A percentile compares a stretch with the other conserved stretches of the same genome.
Conservation (phyloP, 1,139 yeast species). For the Candida sp. region DNA sequence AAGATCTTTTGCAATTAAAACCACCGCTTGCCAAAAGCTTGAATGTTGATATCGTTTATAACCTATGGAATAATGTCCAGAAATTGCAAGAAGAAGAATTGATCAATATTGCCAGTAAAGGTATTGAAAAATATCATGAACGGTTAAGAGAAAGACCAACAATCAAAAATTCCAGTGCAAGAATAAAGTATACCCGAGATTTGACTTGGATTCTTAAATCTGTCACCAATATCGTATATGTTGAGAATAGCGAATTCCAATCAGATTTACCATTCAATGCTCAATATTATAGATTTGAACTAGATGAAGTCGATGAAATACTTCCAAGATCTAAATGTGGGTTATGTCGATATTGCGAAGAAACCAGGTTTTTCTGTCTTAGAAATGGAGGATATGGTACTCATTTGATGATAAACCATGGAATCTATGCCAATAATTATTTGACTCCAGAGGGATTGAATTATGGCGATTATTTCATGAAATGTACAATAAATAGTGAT, state of each 20-base stretch:
- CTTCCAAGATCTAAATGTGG: slow-evolving; percentile 25
- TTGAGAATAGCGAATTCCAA: slow-evolving; percentile 14
- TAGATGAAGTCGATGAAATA: slow-evolving; percentile 13
- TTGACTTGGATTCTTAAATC: background rate
- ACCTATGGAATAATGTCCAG: background rate
- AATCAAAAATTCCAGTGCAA: background rate
- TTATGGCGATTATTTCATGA: background rate
- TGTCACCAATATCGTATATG: slow-evolving; percentile 16
- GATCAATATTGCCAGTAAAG: background rate
- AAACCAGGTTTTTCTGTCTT: slow-evolving; percentile 26
- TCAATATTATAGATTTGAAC: slow-evolving; percentile 22
- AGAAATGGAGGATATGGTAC: slow-evolving; percentile 31
- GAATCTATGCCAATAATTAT: slow-evolving; percentile 28
- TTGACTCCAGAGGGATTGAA: slow-evolving; percentile 13
- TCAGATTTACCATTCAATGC: slow-evolving; percentile 24
- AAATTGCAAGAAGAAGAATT: background rate
- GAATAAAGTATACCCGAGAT: background rate
- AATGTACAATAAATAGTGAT: background rate
- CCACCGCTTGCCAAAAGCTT: background rate
- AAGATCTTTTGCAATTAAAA: too few relatives aligned
- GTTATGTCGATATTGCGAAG: slow-evolving; percentile 29
- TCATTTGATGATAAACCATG: slow-evolving; percentile 33
- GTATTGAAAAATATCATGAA: background rate
- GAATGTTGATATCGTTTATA: background rate
- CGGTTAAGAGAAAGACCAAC: background rate